Evolutionary conservation across 768 basidiomycete genomes (phyloP).

Genomic region (Amanita exitialis): DNA sequence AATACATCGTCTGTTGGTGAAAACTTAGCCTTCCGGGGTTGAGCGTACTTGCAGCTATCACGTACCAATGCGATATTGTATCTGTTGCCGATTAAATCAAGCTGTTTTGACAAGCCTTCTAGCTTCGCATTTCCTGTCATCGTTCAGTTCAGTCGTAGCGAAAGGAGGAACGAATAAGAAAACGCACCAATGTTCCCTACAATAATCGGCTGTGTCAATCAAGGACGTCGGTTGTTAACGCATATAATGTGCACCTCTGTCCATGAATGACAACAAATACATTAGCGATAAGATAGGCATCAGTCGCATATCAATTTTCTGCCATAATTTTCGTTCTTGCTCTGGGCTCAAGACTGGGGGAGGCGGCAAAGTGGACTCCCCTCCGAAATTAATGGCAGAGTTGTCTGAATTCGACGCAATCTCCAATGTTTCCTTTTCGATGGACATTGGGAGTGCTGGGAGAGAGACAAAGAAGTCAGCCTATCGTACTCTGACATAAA

Average conservation of each 20-base stretch:
- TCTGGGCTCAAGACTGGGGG: slow-evolving; percentile 35
- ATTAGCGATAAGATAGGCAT: slow-evolving; percentile 51
- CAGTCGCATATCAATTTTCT: slow-evolving; percentile 47
- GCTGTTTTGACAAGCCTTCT: slow-evolving; percentile 47
- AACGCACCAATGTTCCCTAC: slow-evolving; percentile 47
- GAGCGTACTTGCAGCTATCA: slow-evolving; percentile 6
- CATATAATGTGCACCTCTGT: slow-evolving; percentile 32
- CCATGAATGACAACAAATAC: slow-evolving; percentile 56
- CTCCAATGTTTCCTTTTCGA: not conserved
- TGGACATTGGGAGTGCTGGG: not conserved
- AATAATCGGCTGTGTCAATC: not conserved
- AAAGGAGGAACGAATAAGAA: not conserved
- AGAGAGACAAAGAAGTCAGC: not conserved
- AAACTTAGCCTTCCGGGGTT: not conserved
- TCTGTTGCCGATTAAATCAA: slow-evolving; percentile 44
- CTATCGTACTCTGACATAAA: not conserved
- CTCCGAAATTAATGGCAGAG: slow-evolving; percentile 27
- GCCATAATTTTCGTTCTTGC: slow-evolving; percentile 43
- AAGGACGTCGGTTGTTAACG: not conserved
- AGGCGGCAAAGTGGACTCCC: slow-evolving; percentile 32
- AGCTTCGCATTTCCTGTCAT: slow-evolving; percentile 51
- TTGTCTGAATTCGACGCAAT: not conserved
- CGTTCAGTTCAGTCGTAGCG: not conserved
- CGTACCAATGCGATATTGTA: slow-evolving; percentile 59
- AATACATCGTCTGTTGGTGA: slow-evolving; percentile 50